A percentile compares a stretch with the other conserved stretches of the same genome.
Evolutionary conservation across 139 green algal genomes (phyloP).

Genomic region (Volvox reticuliferus): DNA sequence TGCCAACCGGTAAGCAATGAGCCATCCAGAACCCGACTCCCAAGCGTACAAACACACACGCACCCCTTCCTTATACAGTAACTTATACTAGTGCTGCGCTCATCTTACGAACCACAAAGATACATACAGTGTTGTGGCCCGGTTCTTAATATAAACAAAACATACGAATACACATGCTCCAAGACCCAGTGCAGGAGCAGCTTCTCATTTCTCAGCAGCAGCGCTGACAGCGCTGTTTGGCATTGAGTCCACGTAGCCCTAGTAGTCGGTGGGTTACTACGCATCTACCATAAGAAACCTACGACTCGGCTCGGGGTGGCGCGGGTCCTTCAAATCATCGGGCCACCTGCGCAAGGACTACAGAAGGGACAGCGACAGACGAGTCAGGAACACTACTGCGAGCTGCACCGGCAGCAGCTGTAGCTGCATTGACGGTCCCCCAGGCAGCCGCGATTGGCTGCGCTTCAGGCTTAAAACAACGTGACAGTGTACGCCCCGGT

Average conservation of each 20-base stretch:
- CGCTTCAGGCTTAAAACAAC: not conserved
- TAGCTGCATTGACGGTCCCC: not conserved
- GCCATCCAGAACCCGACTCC: no score
- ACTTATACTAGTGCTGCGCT: no score
- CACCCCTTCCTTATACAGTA: no score
- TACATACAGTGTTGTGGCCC: no score
- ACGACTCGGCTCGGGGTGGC: no score
- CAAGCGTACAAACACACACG: no score
- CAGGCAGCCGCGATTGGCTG: not conserved
- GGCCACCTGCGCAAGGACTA: not conserved
- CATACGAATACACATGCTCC: not conserved
- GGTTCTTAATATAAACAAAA: not conserved
- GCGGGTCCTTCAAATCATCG: no score
- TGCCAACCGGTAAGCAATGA: no score
- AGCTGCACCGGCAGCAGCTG: not conserved
- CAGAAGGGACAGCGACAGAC: not conserved
- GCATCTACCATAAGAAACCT: no score
- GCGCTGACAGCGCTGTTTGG: not conserved
- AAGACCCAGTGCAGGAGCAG: conserved; percentile 37
- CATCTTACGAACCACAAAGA: no score
- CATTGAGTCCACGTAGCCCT: not conserved
- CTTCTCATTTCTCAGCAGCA: conserved; percentile 23
- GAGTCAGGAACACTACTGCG: no score
- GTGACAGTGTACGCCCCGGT: not conserved
- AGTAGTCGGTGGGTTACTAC: no score